Percentiles rank a stretch among this genome's conserved stretches.
phyloP scores from a whole-genome alignment of 2,329 filamentous ascomycete genomes.

The Diaporthe sp. region DNA sequence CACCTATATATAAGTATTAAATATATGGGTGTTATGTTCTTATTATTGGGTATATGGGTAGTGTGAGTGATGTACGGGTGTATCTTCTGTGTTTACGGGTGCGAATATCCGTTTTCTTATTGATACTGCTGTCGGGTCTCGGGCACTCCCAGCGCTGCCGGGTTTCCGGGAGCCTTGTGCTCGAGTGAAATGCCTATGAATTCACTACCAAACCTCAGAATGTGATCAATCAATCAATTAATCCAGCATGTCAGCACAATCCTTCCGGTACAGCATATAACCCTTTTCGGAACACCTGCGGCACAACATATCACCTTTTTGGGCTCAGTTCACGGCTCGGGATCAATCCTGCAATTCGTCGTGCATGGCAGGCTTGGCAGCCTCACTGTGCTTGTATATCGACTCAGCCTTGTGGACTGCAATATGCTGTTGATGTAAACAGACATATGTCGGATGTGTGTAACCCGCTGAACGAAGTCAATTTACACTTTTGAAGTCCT shows the following conservation, averaged over 20 bases:
- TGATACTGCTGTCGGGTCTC: background rate
- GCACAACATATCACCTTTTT: background rate
- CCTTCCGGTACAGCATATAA: background rate
- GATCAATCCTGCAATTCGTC: background rate
- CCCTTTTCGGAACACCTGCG: background rate
- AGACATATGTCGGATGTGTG: background rate
- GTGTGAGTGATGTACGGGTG: too few species aligned
- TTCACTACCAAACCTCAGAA: background rate
- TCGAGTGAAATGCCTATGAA: background rate
- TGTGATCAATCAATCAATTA: background rate
- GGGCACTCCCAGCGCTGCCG: background rate
- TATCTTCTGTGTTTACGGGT: too few species aligned
- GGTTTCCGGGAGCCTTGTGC: background rate
- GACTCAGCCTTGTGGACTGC: background rate
- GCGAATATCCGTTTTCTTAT: background rate
- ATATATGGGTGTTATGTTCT: too few species aligned
- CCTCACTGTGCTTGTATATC: background rate
- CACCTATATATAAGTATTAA: too few species aligned
- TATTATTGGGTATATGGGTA: too few species aligned
- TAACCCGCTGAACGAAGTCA: background rate
- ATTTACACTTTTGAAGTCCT: background rate
- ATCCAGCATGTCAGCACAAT: background rate
- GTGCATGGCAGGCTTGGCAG: background rate
- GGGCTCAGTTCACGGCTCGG: background rate
- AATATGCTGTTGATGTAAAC: background rate